Conservation (phyloP, 2,329 filamentous ascomycete genomes). For the Colletotrichum falcatum region DNA sequence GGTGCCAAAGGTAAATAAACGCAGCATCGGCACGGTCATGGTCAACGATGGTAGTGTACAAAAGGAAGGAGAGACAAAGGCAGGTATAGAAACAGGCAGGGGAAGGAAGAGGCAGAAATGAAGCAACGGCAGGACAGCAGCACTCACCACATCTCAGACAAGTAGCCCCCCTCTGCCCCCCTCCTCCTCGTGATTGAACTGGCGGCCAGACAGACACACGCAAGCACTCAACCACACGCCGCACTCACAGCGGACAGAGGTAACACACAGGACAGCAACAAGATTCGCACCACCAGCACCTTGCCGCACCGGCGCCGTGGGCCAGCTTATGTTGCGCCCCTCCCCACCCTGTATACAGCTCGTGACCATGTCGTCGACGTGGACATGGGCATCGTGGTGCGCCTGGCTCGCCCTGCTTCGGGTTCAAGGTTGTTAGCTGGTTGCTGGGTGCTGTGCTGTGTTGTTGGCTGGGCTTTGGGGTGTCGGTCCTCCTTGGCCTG, state of each 20-base stretch:
- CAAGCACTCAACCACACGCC: too few relatives aligned
- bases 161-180: constrained; percentile 7
- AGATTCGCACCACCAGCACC: background rate
- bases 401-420: constrained; percentile 13
- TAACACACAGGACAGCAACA: background rate
- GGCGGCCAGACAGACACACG: background rate
- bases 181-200: background rate
- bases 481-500: background rate
- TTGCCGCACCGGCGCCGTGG: constrained; percentile 2
- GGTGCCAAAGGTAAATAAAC: constrained; percentile 5
- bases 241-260: background rate
- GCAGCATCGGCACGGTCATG: constrained; percentile 1
- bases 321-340: background rate
- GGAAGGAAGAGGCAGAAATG: background rate
- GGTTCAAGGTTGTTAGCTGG: constrained; percentile 10
- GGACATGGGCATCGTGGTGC: constrained; percentile 3
- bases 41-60: constrained; percentile 4
- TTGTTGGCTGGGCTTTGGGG: constrained; percentile 5
- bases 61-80: constrained; percentile 7
- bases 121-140: background rate
- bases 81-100: too few relatives aligned
- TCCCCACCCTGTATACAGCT: constrained; percentile 4
- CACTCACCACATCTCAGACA: background rate
- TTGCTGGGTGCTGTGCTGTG: constrained; percentile 14
- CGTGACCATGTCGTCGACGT: constrained; percentile 15